Conservation (phyloP, 495 filamentous ascomycete genomes). For the Chaetomium tenue region DNA sequence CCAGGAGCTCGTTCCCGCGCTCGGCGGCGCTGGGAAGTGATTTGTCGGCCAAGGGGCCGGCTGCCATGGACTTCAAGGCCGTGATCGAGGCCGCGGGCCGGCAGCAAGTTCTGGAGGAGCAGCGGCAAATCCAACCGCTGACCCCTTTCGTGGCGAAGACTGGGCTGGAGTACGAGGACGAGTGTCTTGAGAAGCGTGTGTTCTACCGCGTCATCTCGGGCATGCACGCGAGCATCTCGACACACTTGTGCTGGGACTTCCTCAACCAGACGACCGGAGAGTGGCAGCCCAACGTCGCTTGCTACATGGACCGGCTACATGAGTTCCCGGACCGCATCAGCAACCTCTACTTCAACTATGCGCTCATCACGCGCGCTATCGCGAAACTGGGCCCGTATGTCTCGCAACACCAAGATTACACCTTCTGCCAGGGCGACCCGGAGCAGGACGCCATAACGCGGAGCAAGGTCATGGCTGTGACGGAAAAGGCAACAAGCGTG, state of each 20-base stretch:
- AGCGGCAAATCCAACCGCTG: conserved; percentile 52
- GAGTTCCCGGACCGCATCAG: conserved; percentile 85
- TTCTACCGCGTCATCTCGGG: conserved; percentile 93
- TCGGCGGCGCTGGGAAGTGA: conserved; percentile 45
- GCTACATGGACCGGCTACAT: conserved; percentile 83
- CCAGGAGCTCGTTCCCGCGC: conserved; percentile 60
- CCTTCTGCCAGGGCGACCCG: conserved; percentile 85
- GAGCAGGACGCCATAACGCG: conserved; percentile 76
- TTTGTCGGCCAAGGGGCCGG: conserved; percentile 54
- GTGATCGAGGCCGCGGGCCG: conserved; percentile 72
- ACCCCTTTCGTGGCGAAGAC: conserved; percentile 51
- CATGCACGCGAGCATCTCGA: conserved; percentile 96
- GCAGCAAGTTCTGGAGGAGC: conserved; percentile 53
- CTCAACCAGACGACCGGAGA: conserved; percentile 91
- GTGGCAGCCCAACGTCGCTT: conserved; percentile 89
- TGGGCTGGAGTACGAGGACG: conserved; percentile 73
- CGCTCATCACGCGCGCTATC: conserved; percentile 82
- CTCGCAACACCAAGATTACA: conserved; percentile 58
- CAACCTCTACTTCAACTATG: conserved; percentile 99
- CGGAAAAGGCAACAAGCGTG: conserved; percentile 62
- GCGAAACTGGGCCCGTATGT: conserved; percentile 87
- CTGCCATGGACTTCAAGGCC: conserved; percentile 78
- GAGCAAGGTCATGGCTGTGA: conserved; percentile 70
- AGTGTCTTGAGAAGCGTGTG: conserved; percentile 95
- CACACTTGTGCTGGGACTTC: conserved; percentile 95